Conservation (phyloP, 169 alveolate genomes). For the Toxoplasma gondii region DNA sequence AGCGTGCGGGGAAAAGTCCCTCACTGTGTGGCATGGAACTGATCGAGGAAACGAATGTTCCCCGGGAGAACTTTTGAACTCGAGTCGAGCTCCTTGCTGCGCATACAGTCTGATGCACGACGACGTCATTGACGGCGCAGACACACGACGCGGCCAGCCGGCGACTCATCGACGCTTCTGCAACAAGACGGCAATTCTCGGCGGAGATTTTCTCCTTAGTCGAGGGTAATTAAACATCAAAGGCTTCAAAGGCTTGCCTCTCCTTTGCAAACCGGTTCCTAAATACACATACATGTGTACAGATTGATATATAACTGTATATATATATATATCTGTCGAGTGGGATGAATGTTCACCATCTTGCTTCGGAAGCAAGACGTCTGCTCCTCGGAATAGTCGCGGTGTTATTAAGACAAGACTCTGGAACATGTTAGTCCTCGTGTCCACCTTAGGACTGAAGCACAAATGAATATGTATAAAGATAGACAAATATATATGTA, state of each 20-base stretch:
- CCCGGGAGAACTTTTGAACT: too few species aligned
- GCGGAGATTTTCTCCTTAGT: slow-evolving; percentile 75
- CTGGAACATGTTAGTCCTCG: too few species aligned
- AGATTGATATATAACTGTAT: neutral
- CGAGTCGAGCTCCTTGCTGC: too few species aligned
- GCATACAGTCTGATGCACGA: slow-evolving; percentile 73
- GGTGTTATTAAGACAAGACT: too few species aligned
- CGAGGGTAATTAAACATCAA: slow-evolving; percentile 56
- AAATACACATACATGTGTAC: neutral
- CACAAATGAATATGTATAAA: neutral
- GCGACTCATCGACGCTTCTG: slow-evolving; percentile 72
- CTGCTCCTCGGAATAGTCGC: too few species aligned
- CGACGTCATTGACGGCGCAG: slow-evolving; percentile 75
- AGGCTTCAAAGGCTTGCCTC: neutral
- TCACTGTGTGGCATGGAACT: too few species aligned
- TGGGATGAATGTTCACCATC: too few species aligned
- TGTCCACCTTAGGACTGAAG: too few species aligned
- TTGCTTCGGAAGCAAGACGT: too few species aligned
- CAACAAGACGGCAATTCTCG: slow-evolving; percentile 72
- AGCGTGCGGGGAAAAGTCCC: too few species aligned
- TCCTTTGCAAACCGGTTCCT: neutral
- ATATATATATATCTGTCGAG: neutral
- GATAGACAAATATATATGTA: neutral
- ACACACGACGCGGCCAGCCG: slow-evolving; percentile 69
- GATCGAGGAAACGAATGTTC: too few species aligned